Conservation (phyloP, 2,329 filamentous ascomycete genomes). For the Fusarium fracticaudum region DNA sequence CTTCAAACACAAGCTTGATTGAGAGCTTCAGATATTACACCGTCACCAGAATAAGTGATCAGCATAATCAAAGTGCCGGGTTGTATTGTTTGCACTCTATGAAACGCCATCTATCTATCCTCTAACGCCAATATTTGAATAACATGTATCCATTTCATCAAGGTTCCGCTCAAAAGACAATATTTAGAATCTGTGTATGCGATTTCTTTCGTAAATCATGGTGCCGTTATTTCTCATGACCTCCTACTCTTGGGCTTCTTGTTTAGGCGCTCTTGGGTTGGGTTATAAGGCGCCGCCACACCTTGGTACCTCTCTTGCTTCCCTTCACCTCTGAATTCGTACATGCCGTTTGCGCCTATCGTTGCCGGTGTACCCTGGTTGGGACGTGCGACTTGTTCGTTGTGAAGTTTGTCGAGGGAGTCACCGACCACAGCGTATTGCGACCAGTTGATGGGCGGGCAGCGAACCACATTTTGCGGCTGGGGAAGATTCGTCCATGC, state of each 20-base stretch:
- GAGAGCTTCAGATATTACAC: background rate
- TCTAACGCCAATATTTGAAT: constrained; percentile 20
- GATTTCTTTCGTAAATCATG: constrained; percentile 18
- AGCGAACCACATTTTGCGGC: constrained; percentile 84
- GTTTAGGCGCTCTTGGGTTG: constrained; percentile 60
- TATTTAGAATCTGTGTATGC: background rate
- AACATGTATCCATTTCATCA: background rate
- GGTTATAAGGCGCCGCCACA: constrained; percentile 66
- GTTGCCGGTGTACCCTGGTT: constrained; percentile 62
- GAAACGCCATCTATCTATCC: constrained; percentile 22
- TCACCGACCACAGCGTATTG: constrained; percentile 89
- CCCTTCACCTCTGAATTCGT: constrained; percentile 59
- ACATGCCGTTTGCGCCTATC: constrained; percentile 56
- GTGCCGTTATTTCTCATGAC: constrained; percentile 32
- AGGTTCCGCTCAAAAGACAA: constrained; percentile 22
- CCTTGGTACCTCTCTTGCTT: constrained; percentile 59
- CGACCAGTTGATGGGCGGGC: constrained; percentile 92
- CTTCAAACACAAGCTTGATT: background rate
- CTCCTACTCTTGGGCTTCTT: constrained; percentile 50
- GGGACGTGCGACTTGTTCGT: constrained; percentile 77
- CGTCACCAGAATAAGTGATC: background rate
- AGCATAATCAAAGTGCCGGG: background rate
- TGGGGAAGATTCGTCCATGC: constrained; percentile 75
- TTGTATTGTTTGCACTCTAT: constrained; percentile 18
- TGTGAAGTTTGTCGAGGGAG: constrained; percentile 83